Evolutionary conservation across 2,329 filamentous ascomycete genomes (phyloP).

Genomic region (Cladophialophora exuberans): DNA sequence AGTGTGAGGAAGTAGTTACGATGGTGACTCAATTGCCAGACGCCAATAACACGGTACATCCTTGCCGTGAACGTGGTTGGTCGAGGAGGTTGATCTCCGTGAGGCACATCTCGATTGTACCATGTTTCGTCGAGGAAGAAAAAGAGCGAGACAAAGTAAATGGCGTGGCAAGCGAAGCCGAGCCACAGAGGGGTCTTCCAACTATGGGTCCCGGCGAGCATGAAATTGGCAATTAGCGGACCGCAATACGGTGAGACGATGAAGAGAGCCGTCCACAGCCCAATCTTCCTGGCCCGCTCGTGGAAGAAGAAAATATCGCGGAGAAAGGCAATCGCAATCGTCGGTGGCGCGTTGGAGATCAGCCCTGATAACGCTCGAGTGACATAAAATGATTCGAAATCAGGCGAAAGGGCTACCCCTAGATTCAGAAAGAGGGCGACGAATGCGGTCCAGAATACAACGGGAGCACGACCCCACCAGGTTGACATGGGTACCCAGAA

Average conservation of each 20-base stretch:
- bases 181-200: constrained; percentile 42
- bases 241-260: constrained; percentile 35
- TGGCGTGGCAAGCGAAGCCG: constrained; percentile 31
- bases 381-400: constrained; percentile 43
- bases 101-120: constrained; percentile 38
- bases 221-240: constrained; percentile 39
- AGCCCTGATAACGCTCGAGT: constrained; percentile 49
- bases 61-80: constrained; percentile 27
- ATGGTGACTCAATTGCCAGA: constrained; percentile 29
- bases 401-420: constrained; percentile 40
- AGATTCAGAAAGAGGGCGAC: constrained; percentile 40
- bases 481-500: constrained; percentile 42
- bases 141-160: constrained; percentile 37
- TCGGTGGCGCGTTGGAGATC: constrained; percentile 44
- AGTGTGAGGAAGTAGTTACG: constrained; percentile 36
- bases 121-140: constrained; percentile 43
- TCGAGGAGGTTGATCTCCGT: constrained; percentile 27
- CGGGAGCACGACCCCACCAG: constrained; percentile 49
- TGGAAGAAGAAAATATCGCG: constrained; percentile 47
- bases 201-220: constrained; percentile 35
- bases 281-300: constrained; percentile 44
- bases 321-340: constrained; percentile 47
- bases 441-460: constrained; percentile 43
- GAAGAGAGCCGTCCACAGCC: constrained; percentile 41
- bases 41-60: constrained; percentile 33